Percentiles rank a stretch among this genome's conserved stretches.
Conservation (phyloP, 2,329 filamentous ascomycete genomes). For the Fusarium penzigii region DNA sequence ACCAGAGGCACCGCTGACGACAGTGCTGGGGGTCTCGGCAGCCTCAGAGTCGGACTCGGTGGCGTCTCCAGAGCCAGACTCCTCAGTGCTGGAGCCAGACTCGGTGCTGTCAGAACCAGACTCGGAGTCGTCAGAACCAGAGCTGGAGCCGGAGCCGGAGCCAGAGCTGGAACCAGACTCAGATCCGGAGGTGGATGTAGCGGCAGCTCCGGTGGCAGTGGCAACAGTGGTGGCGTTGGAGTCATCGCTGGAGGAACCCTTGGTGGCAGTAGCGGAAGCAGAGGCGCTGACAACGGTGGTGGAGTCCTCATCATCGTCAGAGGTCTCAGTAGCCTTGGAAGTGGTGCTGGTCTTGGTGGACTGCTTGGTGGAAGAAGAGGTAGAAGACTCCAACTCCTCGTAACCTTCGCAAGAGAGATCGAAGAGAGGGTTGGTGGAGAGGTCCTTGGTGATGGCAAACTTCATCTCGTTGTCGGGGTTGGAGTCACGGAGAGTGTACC, state of each 20-base stretch:
- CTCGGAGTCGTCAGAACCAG: constrained; percentile 7
- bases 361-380: background rate
- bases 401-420: constrained; percentile 54
- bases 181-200: constrained; percentile 15
- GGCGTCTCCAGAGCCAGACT: background rate
- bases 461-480: constrained; percentile 60
- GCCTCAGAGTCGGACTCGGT: constrained; percentile 6
- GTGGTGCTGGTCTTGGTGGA: constrained; percentile 32
- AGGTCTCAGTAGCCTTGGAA: constrained; percentile 14
- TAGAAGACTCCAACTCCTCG: constrained; percentile 21
- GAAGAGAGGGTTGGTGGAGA: constrained; percentile 52
- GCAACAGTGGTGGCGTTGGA: constrained; percentile 7
- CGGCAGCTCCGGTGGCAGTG: constrained; percentile 14
- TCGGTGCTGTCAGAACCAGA: background rate
- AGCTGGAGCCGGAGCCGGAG: constrained; percentile 14
- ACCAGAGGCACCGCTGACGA: constrained; percentile 16
- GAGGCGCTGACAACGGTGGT: constrained; percentile 53
- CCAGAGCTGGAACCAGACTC: constrained; percentile 7
- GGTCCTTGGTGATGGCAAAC: constrained; percentile 57
- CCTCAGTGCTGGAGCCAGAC: constrained; percentile 5
- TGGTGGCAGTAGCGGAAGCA: constrained; percentile 50
- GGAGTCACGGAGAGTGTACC: constrained; percentile 63
- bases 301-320: constrained; percentile 44
- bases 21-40: constrained; percentile 18
- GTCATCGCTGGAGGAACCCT: constrained; percentile 50